Evolutionary conservation across 1,139 yeast genomes (phyloP).

Genomic region (Eremothecium gossypii): DNA sequence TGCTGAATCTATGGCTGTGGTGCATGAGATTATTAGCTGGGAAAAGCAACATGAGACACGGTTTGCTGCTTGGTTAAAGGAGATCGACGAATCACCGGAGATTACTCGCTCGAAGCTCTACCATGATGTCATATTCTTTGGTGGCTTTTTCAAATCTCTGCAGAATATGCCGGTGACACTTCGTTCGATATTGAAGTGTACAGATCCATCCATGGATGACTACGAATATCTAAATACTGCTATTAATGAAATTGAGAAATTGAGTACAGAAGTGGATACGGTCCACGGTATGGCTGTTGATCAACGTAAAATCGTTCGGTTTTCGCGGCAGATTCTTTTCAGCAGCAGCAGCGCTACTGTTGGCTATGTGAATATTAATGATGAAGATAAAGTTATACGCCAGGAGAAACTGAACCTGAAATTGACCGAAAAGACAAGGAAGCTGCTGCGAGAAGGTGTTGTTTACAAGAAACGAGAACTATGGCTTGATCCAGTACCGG

Average conservation of each 20-base stretch:
- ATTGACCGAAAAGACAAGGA: constrained; percentile 48
- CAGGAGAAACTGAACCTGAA: constrained; percentile 37
- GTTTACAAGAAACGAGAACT: constrained; percentile 53
- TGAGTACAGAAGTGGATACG: constrained; percentile 43
- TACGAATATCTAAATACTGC: constrained; percentile 46
- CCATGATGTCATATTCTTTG: constrained; percentile 54
- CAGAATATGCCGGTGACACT: constrained; percentile 65
- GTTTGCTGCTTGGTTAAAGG: constrained; percentile 43
- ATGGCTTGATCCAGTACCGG: constrained; percentile 43
- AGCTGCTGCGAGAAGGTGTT: constrained; percentile 51
- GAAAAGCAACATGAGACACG: constrained; percentile 41
- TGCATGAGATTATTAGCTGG: constrained; percentile 46
- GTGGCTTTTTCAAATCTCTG: constrained; percentile 68
- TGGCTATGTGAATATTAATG: constrained; percentile 22
- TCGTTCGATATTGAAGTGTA: constrained; percentile 44
- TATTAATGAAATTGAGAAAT: constrained; percentile 37
- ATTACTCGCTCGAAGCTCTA: constrained; percentile 37
- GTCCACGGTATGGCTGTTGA: constrained; percentile 51
- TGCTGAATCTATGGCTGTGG: constrained; percentile 44
- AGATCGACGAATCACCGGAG: constrained; percentile 37
- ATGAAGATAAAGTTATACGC: constrained; percentile 18
- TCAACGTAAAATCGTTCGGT: constrained; percentile 38
- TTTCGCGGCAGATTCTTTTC: constrained; percentile 44
- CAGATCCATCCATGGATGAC: constrained; percentile 48
- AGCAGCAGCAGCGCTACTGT: constrained; percentile 31